Base-by-base conservation (phyloP, 1,284 basidiomycete species). In the Lentinula novae-zelandiae region DNA sequence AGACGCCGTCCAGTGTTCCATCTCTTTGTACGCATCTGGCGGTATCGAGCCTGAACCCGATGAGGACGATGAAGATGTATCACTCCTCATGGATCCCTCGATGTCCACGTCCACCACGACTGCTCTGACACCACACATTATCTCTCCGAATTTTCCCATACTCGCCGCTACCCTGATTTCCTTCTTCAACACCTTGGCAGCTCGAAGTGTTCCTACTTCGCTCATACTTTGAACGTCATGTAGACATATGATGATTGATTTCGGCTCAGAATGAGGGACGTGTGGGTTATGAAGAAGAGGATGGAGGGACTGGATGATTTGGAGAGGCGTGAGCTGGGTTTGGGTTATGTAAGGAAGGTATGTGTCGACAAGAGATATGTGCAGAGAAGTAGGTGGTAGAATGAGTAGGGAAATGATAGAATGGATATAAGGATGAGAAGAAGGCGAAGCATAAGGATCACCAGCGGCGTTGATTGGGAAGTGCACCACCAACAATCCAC, bases 401-500 rank as follows among this genome's bases (percentile, higher is more conserved):
- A 86, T 83, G 54, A 92, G 76, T 27, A 92, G 78, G 22, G 87
- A 90, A 63, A 92, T 78, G 63, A 91, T 76, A 20, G 89, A 88
- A 64, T 87, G 83, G 42, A 92, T 79, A 70, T 87, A 84, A 7
- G 87, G 83, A 64, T 85, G 82, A 3, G 83, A 76, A 20, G 85
- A 76, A 20, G 85, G 81, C 0, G 85, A 76, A 17, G 81, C 83
- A 68, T 87, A 90, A 1, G 92, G 91, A 69, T 94, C 92, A 34
- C 92, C 92, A 0, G 88, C 76, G 13, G 84, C 73, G 44, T 82
- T 86, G 65, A 92, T 81, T 2, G 92, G 92, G 75, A 93, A 94
- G 48, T 85, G 88, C 66, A 7, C 82, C 66, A 7, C 82, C 77
- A 9, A 79, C 73, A 63, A 79, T 79, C 82, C 82, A 85, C 13